These are phyloP conservation scores for Xylaria digitata DNA, from an alignment of 2,329 filamentous ascomycete genomes.

Conservation along the genomic window DNA sequence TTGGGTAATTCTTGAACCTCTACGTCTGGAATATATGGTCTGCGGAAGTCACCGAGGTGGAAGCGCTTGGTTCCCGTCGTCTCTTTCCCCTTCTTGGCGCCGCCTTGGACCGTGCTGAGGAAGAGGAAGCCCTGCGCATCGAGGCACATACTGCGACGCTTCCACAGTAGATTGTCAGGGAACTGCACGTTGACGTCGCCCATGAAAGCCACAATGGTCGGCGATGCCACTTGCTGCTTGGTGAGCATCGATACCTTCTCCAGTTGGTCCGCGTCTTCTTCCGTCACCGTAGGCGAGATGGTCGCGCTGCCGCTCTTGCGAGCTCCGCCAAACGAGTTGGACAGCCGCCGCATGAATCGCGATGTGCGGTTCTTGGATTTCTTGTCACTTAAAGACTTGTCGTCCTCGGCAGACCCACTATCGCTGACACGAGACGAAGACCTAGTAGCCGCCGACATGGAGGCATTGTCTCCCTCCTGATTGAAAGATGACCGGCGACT, in stretches of 20 bases:
- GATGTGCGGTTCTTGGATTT: conserved; percentile 63
- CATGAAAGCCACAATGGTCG: conserved; percentile 72
- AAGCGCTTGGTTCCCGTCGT: conserved; percentile 75
- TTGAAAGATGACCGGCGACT: conserved; percentile 66
- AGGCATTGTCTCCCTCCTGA: conserved; percentile 54
- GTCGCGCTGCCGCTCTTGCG: conserved; percentile 60
- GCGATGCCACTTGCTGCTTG: conserved; percentile 44
- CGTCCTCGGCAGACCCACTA: conserved; percentile 61
- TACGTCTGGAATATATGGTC: conserved; percentile 85
- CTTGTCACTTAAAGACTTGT: conserved; percentile 58
- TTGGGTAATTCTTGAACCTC: conserved; percentile 94
- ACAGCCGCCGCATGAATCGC: conserved; percentile 69
- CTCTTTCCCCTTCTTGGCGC: conserved; percentile 64
- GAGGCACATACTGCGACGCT: conserved; percentile 87
- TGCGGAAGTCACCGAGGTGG: conserved; percentile 84
- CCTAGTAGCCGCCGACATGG: conserved; percentile 49
- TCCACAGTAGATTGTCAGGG: conserved; percentile 95
- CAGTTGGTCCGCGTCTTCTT: conserved; percentile 58
- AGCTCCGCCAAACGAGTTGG: conserved; percentile 61
- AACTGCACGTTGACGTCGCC: conserved; percentile 98
- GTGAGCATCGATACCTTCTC: conserved; percentile 45
- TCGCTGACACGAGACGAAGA: conserved; percentile 57
- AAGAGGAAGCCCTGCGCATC: conserved; percentile 87
- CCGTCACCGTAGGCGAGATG: conserved; percentile 63
- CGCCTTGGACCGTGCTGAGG: conserved; percentile 75